Evolutionary conservation across 225 moss, liverwort and hornwort genomes (phyloP).

Genomic region (Physcomitrium patens): DNA sequence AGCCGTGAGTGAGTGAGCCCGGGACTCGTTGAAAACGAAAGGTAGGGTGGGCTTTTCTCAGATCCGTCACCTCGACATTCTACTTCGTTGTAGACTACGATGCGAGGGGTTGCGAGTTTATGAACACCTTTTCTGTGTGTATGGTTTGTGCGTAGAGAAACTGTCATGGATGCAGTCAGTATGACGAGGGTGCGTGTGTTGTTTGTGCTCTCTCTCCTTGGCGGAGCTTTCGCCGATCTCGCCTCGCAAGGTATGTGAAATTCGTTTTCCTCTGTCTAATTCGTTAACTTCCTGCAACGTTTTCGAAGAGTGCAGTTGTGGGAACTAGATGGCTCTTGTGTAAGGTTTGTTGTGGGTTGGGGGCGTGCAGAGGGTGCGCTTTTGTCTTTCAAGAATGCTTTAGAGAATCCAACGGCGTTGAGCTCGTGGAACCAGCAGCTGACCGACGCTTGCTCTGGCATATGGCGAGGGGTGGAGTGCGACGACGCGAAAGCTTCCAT

Average conservation of each 20-base stretch:
- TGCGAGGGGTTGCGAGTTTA: too few species aligned
- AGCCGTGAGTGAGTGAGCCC: too few species aligned
- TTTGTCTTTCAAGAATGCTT: slow-evolving; percentile 46
- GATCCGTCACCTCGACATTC: too few species aligned
- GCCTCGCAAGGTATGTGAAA: slow-evolving; percentile 31
- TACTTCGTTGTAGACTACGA: too few species aligned
- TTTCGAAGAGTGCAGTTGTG: not conserved
- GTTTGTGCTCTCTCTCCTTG: slow-evolving; percentile 24
- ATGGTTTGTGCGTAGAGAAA: slow-evolving; percentile 3
- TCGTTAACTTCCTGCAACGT: too few species aligned
- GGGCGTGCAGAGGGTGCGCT: slow-evolving; percentile 34
- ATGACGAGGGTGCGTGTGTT: slow-evolving; percentile 10
- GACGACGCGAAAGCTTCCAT: slow-evolving; percentile 32
- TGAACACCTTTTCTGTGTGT: too few species aligned
- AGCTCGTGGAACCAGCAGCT: slow-evolving; percentile 43
- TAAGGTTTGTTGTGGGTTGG: too few species aligned
- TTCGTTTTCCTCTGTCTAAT: too few species aligned
- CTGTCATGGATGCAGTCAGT: slow-evolving; percentile 25
- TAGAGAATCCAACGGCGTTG: slow-evolving; percentile 44
- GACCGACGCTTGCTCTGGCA: slow-evolving; percentile 41
- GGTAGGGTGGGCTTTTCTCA: too few species aligned
- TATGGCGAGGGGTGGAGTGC: slow-evolving; percentile 54
- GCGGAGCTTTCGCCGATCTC: slow-evolving; percentile 14
- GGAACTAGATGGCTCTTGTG: too few species aligned
- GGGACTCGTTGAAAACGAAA: too few species aligned